phyloP scores from a whole-genome alignment of 768 basidiomycete species.

The Xerocomus potaroensis region DNA sequence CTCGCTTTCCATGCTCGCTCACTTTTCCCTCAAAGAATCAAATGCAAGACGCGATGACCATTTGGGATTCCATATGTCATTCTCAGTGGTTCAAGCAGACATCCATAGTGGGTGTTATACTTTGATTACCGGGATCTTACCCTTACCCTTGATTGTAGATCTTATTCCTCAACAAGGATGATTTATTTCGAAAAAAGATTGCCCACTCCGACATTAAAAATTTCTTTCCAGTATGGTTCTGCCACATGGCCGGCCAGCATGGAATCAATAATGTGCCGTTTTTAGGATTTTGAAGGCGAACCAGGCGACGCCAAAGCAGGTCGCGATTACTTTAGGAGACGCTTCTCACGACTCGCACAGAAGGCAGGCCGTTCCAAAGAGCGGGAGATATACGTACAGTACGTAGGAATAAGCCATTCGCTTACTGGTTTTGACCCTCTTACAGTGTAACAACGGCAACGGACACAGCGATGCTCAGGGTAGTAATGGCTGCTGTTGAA shows the following conservation, averaged over 20 bases:
- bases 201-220: constrained; percentile 76
- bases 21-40: constrained; percentile 61
- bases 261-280: constrained; percentile 1
- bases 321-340: constrained; percentile 84
- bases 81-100: constrained; percentile 97
- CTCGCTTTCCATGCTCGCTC: constrained; percentile 1
- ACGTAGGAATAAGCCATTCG: constrained; percentile 32
- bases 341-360: constrained; percentile 77
- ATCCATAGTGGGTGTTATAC: constrained; percentile 62
- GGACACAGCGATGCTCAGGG: constrained; percentile 81
- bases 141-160: constrained; percentile 49
- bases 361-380: constrained; percentile 83
- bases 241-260: background rate
- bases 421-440: constrained; percentile 7
- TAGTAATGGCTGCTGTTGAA: constrained; percentile 96
- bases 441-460: constrained; percentile 83
- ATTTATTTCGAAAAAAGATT: constrained; percentile 87
- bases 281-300: constrained; percentile 81
- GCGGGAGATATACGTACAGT: constrained; percentile 94
- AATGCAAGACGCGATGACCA: constrained; percentile 99
- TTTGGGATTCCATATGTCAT: constrained; percentile 98
- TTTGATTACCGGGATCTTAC: background rate
- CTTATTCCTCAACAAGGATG: constrained; percentile 93
- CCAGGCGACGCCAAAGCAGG: constrained; percentile 68
- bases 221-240: constrained; percentile 71